Evolutionary conservation across 1,139 yeast genomes (phyloP).

Genomic region (Candida mesenterica): DNA sequence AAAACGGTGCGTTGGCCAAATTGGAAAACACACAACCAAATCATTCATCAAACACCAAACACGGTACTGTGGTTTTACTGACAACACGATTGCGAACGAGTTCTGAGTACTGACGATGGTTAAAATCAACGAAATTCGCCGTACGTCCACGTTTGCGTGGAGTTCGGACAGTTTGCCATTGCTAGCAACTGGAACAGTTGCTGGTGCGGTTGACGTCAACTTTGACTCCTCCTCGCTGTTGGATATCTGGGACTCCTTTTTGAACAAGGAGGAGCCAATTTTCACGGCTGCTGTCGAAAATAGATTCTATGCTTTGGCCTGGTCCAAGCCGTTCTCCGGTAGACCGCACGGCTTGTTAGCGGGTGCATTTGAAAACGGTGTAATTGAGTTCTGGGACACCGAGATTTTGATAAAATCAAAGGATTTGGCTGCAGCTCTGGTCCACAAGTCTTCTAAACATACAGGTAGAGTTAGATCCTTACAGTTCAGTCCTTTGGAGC

Average conservation of each 20-base stretch:
- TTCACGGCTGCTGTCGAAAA: constrained; percentile 52
- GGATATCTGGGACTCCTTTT: constrained; percentile 75
- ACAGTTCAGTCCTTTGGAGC: constrained; percentile 74
- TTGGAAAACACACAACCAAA: neutral
- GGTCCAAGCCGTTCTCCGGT: constrained; percentile 69
- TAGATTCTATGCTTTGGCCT: constrained; percentile 77
- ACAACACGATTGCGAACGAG: too few species aligned
- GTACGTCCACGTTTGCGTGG: constrained; percentile 96
- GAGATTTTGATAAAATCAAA: constrained; percentile 41
- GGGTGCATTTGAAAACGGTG: constrained; percentile 86
- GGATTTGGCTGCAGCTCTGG: constrained; percentile 41
- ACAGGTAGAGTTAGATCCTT: constrained; percentile 70
- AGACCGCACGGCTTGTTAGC: constrained; percentile 64
- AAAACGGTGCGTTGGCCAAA: neutral
- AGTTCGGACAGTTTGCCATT: constrained; percentile 72
- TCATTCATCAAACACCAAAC: too few species aligned
- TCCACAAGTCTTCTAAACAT: constrained; percentile 56
- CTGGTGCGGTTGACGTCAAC: constrained; percentile 90
- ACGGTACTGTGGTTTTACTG: too few species aligned
- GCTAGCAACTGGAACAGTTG: constrained; percentile 86
- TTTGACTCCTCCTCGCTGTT: constrained; percentile 76
- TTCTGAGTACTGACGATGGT: constrained; percentile 60
- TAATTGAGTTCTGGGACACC: constrained; percentile 74
- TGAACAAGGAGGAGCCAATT: constrained; percentile 47
- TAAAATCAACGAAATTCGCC: constrained; percentile 76